A percentile compares a stretch with the other conserved stretches of the same genome.
These are phyloP conservation scores for Pistacia atlantica DNA, from an alignment of 345 rosid species.

Conservation along the genomic window DNA sequence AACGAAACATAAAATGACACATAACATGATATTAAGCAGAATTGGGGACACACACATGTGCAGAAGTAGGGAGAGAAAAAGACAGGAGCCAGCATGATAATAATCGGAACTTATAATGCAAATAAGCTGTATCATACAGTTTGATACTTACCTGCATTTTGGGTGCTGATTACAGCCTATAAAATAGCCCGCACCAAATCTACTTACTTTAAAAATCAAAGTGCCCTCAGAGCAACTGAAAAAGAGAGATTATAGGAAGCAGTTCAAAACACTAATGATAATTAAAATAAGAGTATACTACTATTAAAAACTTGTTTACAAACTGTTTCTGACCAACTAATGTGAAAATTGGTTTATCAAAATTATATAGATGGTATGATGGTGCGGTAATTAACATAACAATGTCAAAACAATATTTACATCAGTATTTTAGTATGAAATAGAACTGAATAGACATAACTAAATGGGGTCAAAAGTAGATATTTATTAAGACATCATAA, in stretches of 20 bases:
- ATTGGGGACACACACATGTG: not conserved
- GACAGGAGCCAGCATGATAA: slow-evolving; percentile 16
- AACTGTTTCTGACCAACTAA: too few species aligned
- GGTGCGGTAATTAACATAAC: too few species aligned
- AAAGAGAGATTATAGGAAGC: slow-evolving; percentile 20
- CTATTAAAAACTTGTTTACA: too few species aligned
- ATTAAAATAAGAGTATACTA: slow-evolving; percentile 5
- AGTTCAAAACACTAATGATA: not conserved
- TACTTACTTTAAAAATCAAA: slow-evolving; percentile 83
- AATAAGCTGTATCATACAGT: slow-evolving; percentile 14
- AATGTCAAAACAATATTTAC: too few species aligned
- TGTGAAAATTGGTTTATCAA: too few species aligned
- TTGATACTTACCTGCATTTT: slow-evolving; percentile 81
- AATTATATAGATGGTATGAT: too few species aligned
- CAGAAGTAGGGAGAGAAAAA: not conserved
- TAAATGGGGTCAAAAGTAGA: too few species aligned
- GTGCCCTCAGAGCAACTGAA: slow-evolving; percentile 91
- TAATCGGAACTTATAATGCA: slow-evolving; percentile 14
- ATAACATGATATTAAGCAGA: not conserved
- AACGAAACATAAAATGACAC: not conserved
- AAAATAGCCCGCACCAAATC: slow-evolving; percentile 83
- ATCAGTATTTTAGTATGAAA: not conserved
- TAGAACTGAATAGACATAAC: too few species aligned
- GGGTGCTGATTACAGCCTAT: slow-evolving; percentile 94
- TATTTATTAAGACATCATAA: too few species aligned